phyloP scores from a whole-genome alignment of 2,329 filamentous ascomycete species.

The Ophiocordyceps unilateralis region DNA sequence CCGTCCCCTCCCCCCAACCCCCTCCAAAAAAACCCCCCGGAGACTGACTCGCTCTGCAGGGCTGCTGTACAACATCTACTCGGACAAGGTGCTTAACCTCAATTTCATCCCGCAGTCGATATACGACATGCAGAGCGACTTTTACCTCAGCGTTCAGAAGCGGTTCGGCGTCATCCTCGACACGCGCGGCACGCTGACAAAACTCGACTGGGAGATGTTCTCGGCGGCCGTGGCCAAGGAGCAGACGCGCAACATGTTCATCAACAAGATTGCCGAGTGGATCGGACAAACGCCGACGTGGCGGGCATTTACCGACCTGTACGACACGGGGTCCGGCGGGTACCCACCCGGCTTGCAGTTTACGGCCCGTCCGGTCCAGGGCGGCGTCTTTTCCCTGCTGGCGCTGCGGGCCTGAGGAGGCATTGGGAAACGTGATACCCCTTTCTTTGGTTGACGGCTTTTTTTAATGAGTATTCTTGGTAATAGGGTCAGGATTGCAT shows the following conservation, averaged over 20 bases:
- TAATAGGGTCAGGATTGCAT: not conserved
- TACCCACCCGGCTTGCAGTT: constrained; percentile 50
- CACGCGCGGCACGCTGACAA: constrained; percentile 65
- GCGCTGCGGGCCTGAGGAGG: constrained; percentile 26
- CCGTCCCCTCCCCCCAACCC: not conserved
- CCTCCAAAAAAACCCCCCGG: not conserved
- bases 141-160: constrained; percentile 56
- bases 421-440: not conserved
- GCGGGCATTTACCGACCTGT: constrained; percentile 59
- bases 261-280: constrained; percentile 54
- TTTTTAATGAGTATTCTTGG: not conserved
- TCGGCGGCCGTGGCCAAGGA: constrained; percentile 55
- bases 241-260: constrained; percentile 45
- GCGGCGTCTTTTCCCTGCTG: constrained; percentile 65
- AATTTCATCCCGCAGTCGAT: constrained; percentile 56
- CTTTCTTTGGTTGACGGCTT: not conserved
- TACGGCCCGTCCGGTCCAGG: constrained; percentile 62
- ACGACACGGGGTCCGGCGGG: constrained; percentile 52
- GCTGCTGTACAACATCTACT: constrained; percentile 64
- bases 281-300: constrained; percentile 57
- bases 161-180: constrained; percentile 73
- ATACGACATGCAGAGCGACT: constrained; percentile 61
- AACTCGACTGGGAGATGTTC: constrained; percentile 79
- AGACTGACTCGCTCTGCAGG: constrained; percentile 2
- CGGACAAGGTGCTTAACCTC: constrained; percentile 61